Evolutionary conservation across 208 protist genomes (phyloP), one percentile per base, ranked within the genome.

Genomic region (Leishmania arabica): DNA sequence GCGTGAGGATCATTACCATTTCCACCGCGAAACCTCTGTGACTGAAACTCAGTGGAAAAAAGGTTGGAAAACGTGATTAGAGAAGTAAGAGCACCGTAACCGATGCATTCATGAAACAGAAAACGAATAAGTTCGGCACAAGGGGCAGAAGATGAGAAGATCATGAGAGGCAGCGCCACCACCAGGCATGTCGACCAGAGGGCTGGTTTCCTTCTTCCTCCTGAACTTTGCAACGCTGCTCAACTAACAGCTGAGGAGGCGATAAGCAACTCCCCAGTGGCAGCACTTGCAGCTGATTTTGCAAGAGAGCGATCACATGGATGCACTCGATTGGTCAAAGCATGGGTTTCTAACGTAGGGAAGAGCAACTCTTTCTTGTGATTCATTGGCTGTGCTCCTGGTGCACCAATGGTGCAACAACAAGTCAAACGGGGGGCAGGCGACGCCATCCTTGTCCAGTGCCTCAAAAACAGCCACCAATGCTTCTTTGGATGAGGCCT

Each of bases 1-100:
- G 88, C 56, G 92, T 97, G 13, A 92, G n/a, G 69, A 95, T 93
- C 89, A 97, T 92, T 7, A 3, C 47, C 17, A 58, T 19, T 9
- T 45, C 40, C 11, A 47, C 49, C 27, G 1, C 34, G 6, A 51
- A 65, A 49, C 4, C 13, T 73, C 42, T 51, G 8, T 73, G 69
- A 68, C 8, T 21, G 31, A 17, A 42, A 19, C 62, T 9, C n/a
- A 68, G 31, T 68, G 27, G 34, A 0, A 75, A 54, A 58, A 73
- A 73, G 37, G n/a, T 54, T 24, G 45, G 51, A 9, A 68, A 68
- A 54, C 45, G 47, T 64, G 47, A 21, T 73, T 73, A n/a, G 65
- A 53, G 21, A 27, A n/a, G 40, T 34, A 31, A 31, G 45, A 51
- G 13, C 40, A 53, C 45, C 24, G 9, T 21, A 53, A 54, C 3